Percentiles rank a stretch among this genome's conserved stretches.
Conservation (phyloP, 169 alveolate genomes). For the Cryptosporidium parvum region DNA sequence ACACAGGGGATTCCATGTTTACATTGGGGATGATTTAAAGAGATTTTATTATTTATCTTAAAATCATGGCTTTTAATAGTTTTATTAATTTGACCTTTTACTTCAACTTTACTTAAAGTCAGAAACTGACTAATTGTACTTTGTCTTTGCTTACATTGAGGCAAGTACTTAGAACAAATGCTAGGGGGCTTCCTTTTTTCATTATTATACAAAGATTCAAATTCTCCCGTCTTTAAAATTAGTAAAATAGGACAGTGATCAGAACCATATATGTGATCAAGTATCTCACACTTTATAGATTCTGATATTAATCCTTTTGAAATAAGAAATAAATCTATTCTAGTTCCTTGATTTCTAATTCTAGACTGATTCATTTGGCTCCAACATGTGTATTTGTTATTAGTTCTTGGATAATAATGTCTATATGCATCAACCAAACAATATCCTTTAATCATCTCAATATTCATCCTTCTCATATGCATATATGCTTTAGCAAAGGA, state of each 20-base stretch:
- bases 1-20: conserved; percentile 30
- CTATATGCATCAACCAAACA: conserved; percentile 35
- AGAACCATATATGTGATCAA: conserved; percentile 45
- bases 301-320: conserved; percentile 4
- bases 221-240: not conserved
- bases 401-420: conserved; percentile 8
- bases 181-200: conserved; percentile 12
- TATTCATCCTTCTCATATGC: not conserved
- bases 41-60: not conserved
- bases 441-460: not conserved
- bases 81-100: not conserved
- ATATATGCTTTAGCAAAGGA: not conserved
- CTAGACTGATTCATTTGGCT: conserved; percentile 38
- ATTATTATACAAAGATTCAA: not conserved
- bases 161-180: conserved; percentile 40
- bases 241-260: conserved; percentile 63
- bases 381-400: conserved; percentile 63
- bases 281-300: conserved; percentile 19
- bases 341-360: conserved; percentile 41
- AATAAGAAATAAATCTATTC: conserved; percentile 57
- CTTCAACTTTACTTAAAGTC: not conserved
- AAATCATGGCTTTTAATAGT: not conserved
- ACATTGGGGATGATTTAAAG: conserved; percentile 12
- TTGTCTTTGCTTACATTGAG: conserved; percentile 50
- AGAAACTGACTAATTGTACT: conserved; percentile 5